Percentiles rank a stretch among this genome's conserved stretches.
Conservation (phyloP, 1,284 basidiomycete species). For the Sphaerobolus stellatus region DNA sequence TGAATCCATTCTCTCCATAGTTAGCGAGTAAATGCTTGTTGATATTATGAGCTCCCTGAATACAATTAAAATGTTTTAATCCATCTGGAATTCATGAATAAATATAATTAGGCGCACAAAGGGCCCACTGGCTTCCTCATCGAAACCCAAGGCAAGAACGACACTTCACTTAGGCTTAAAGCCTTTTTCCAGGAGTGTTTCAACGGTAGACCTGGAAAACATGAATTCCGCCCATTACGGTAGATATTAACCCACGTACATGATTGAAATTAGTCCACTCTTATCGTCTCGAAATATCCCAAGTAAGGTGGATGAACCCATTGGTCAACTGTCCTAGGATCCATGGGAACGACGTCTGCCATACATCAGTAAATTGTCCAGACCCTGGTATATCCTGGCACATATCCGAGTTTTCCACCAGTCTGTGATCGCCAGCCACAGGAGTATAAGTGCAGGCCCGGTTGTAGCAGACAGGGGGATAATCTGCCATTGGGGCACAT, state of each 20-base stretch:
- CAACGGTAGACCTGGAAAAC: constrained; percentile 46
- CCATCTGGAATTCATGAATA: constrained; percentile 14
- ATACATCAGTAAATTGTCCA: neutral
- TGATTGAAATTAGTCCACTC: constrained; percentile 53
- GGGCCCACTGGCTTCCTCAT: constrained; percentile 62
- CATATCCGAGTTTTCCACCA: too few relatives aligned
- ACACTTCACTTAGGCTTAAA: constrained; percentile 55
- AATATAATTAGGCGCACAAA: constrained; percentile 31
- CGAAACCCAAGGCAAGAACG: constrained; percentile 66
- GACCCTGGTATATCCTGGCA: too few relatives aligned
- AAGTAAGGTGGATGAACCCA: constrained; percentile 60
- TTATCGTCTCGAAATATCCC: constrained; percentile 64
- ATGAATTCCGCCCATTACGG: constrained; percentile 24
- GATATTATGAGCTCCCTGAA: constrained; percentile 53
- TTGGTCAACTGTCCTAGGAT: constrained; percentile 47
- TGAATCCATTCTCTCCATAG: constrained; percentile 61
- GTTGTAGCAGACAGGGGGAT: too few relatives aligned
- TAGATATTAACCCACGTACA: constrained; percentile 38
- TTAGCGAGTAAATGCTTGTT: constrained; percentile 46
- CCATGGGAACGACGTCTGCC: constrained; percentile 57
- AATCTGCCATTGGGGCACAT: too few relatives aligned
- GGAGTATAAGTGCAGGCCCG: too few relatives aligned
- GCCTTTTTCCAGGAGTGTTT: constrained; percentile 50
- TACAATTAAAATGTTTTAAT: constrained; percentile 1
- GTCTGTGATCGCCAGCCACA: too few relatives aligned